phyloP scores from a whole-genome alignment of 2,329 filamentous ascomycete genomes.

The Colletotrichum chlorophyti region DNA sequence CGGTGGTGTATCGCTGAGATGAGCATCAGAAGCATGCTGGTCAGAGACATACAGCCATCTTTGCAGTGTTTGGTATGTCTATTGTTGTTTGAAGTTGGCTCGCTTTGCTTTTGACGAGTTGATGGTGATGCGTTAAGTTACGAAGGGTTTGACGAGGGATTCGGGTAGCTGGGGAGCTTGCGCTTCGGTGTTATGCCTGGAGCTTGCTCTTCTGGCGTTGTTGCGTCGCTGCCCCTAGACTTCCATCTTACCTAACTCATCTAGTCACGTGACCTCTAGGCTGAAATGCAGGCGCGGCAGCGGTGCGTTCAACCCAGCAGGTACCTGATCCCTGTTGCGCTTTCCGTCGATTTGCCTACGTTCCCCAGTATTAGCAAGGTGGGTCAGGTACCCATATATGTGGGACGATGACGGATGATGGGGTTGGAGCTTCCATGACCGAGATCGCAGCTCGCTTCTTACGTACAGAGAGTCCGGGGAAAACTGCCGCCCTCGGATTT shows the following conservation, averaged over 20 bases:
- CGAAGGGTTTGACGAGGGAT: neutral
- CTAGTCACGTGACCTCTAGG: conserved; percentile 26
- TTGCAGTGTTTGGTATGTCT: conserved; percentile 33
- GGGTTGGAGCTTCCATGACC: conserved; percentile 17
- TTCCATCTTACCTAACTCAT: conserved; percentile 3
- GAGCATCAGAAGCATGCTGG: too few relatives aligned
- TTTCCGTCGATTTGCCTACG: too few relatives aligned
- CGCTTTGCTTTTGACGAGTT: neutral
- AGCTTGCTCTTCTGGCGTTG: conserved; percentile 17
- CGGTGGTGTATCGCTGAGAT: neutral
- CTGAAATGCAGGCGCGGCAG: conserved; percentile 24
- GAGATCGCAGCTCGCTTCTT: conserved; percentile 23
- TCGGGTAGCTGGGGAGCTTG: conserved; percentile 25
- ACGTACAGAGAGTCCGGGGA: conserved; percentile 25
- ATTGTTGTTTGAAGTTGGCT: neutral
- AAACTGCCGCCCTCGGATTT: conserved; percentile 5
- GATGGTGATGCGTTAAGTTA: conserved; percentile 13
- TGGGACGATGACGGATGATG: conserved; percentile 21
- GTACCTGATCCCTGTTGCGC: conserved; percentile 11
- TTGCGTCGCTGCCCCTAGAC: neutral
- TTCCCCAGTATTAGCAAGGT: neutral
- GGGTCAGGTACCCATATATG: neutral
- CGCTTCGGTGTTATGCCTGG: conserved; percentile 30
- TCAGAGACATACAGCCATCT: conserved; percentile 59
- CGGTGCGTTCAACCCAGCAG: neutral